Conservation (phyloP, 2,329 filamentous ascomycete species). For the Claviceps maximensis region DNA sequence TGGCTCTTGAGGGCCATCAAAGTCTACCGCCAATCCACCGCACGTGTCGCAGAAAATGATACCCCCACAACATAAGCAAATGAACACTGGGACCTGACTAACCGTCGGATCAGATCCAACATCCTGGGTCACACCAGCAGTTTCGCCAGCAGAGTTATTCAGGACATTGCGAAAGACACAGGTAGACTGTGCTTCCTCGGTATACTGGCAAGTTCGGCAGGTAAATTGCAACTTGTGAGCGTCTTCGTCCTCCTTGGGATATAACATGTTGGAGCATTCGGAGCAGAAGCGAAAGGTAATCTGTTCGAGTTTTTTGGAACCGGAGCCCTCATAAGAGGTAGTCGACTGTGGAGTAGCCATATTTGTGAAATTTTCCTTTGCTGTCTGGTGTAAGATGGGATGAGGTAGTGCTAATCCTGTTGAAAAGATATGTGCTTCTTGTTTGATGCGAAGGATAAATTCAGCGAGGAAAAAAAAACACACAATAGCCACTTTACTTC, state of each 20-base stretch:
- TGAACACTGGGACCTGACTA: conserved; percentile 43
- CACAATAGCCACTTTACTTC: background rate
- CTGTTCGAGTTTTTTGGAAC: conserved; percentile 52
- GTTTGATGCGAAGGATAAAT: background rate
- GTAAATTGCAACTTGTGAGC: conserved; percentile 82
- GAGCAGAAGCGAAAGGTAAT: conserved; percentile 97
- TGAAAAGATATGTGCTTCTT: conserved; percentile 2
- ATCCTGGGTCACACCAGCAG: conserved; percentile 92
- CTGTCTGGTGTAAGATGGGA: background rate
- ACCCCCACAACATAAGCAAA: conserved; percentile 34
- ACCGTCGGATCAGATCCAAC: conserved; percentile 97
- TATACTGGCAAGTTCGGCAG: conserved; percentile 89
- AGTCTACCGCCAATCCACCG: conserved; percentile 14
- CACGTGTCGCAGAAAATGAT: conserved; percentile 31
- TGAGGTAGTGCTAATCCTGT: background rate
- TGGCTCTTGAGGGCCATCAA: conserved; percentile 7
- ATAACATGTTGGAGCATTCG: conserved; percentile 97
- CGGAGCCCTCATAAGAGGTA: conserved; percentile 26
- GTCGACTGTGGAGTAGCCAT: conserved; percentile 49
- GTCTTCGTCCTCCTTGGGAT: conserved; percentile 85
- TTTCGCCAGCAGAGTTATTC: conserved; percentile 83
- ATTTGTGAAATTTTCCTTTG: background rate
- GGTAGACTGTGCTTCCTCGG: conserved; percentile 70
- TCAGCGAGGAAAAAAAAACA: no score
- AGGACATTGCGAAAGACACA: conserved; percentile 95